Conservation (phyloP, 2,329 filamentous ascomycete genomes). For the Cladosporium sp. region DNA sequence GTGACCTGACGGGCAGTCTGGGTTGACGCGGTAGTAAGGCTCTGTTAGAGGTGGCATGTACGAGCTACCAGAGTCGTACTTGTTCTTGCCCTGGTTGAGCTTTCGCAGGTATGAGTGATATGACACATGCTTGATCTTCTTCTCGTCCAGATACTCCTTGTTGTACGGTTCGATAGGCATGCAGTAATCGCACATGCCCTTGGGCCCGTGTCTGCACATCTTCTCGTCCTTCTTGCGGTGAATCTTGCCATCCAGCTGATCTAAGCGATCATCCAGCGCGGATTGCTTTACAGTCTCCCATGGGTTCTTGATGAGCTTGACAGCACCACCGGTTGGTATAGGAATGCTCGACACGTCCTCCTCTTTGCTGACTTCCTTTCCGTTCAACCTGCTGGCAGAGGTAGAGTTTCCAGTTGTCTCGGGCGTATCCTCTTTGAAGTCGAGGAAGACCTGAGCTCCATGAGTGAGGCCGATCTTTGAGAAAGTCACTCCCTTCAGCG, state of each 20-base stretch:
- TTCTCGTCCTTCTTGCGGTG: slow-evolving; percentile 69
- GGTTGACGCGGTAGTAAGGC: slow-evolving; percentile 86
- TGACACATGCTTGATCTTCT: slow-evolving; percentile 98
- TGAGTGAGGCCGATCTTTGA: slow-evolving; percentile 64
- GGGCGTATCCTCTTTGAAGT: slow-evolving; percentile 64
- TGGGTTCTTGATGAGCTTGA: slow-evolving; percentile 73
- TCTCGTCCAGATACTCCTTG: slow-evolving; percentile 81
- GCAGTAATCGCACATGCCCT: slow-evolving; percentile 99
- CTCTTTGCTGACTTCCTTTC: slow-evolving; percentile 68
- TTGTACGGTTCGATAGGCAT: slow-evolving; percentile 96
- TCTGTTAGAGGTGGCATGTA: slow-evolving; percentile 95
- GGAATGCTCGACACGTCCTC: slow-evolving; percentile 65
- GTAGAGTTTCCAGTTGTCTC: slow-evolving; percentile 51
- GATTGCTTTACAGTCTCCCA: slow-evolving; percentile 94
- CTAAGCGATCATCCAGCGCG: slow-evolving; percentile 78
- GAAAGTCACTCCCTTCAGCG: slow-evolving; percentile 57
- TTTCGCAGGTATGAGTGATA: slow-evolving; percentile 95
- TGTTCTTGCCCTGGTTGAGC: slow-evolving; percentile 94
- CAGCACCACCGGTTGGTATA: slow-evolving; percentile 56
- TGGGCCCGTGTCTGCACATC: slow-evolving; percentile 94
- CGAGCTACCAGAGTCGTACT: slow-evolving; percentile 86
- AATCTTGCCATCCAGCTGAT: slow-evolving; percentile 89
- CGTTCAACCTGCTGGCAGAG: slow-evolving; percentile 69
- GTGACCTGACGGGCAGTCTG: slow-evolving; percentile 89
- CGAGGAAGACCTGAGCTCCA: slow-evolving; percentile 86